A percentile compares a stretch with the other conserved stretches of the same genome.
Conservation (phyloP, 2,329 filamentous ascomycete genomes). For the Diaporthe ampelina region DNA sequence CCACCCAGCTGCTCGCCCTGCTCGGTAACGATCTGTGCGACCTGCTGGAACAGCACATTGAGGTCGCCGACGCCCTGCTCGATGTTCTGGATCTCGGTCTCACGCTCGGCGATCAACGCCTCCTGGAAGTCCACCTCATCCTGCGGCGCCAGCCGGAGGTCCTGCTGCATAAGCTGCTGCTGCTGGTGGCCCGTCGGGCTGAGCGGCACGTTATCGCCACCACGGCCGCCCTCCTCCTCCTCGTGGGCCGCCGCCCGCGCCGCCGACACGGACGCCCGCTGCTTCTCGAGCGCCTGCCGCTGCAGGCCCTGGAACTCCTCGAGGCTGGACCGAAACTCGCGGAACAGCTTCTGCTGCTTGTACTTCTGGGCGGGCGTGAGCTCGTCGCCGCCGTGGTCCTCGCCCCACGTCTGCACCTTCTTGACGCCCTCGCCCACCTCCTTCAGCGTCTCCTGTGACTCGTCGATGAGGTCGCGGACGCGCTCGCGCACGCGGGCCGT, state of each 20-base stretch:
- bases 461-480: constrained; percentile 88
- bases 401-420: constrained; percentile 82
- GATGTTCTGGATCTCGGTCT: constrained; percentile 97
- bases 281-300: constrained; percentile 89
- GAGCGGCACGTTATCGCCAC: constrained; percentile 46
- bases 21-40: constrained; percentile 96
- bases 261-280: constrained; percentile 86
- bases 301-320: constrained; percentile 95
- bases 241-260: constrained; percentile 82
- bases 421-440: constrained; percentile 95
- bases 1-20: constrained; percentile 91
- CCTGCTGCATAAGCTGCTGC: constrained; percentile 79
- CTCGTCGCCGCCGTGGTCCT: constrained; percentile 64
- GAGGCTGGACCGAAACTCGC: constrained; percentile 90
- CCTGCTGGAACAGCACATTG: constrained; percentile 96
- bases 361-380: constrained; percentile 94
- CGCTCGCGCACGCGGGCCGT: constrained; percentile 91
- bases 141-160: constrained; percentile 86
- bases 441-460: constrained; percentile 89
- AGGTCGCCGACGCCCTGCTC: constrained; percentile 96
- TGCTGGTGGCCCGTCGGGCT: constrained; percentile 63
- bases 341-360: constrained; percentile 93
- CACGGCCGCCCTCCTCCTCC: constrained; percentile 56
- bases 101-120: constrained; percentile 92
- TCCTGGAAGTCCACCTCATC: constrained; percentile 99